These are phyloP conservation scores for Dothistroma septosporum DNA, from an alignment of 2,329 filamentous ascomycete genomes.

Conservation along the genomic window DNA sequence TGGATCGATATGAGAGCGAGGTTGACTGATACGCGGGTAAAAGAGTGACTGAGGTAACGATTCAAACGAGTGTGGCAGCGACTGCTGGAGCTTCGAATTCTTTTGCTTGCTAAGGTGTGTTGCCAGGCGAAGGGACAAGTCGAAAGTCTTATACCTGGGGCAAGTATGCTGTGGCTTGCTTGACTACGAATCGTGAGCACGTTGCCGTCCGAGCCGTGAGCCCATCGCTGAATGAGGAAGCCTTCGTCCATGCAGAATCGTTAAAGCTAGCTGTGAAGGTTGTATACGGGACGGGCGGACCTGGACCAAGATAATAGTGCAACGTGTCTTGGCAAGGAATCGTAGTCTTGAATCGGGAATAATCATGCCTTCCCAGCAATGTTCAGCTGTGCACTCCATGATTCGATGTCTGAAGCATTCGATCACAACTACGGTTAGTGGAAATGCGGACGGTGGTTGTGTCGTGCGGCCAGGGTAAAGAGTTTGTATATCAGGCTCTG, in stretches of 20 bases:
- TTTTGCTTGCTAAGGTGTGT: not conserved
- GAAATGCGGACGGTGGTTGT: no score
- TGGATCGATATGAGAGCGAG: not conserved
- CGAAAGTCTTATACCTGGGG: not conserved
- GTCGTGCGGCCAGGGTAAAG: no score
- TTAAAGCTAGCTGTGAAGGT: not conserved
- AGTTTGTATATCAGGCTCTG: no score
- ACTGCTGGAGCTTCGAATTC: not conserved
- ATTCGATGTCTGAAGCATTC: no score
- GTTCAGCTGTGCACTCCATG: no score
- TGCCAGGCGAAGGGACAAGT: not conserved
- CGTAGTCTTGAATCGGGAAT: no score
- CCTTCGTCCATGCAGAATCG: not conserved
- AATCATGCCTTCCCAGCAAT: no score
- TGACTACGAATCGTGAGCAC: not conserved
- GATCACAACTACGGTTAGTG: no score
- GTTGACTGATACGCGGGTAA: not conserved
- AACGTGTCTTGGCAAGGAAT: not conserved
- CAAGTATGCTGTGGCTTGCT: not conserved
- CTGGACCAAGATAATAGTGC: not conserved
- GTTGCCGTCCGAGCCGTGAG: not conserved
- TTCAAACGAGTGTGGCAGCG: not conserved
- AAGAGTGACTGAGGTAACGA: not conserved
- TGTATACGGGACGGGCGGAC: not conserved
- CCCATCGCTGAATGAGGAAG: not conserved